These are phyloP conservation scores for Gossypium lobatum DNA, from an alignment of 441 rosid genomes.

Conservation along the genomic window DNA sequence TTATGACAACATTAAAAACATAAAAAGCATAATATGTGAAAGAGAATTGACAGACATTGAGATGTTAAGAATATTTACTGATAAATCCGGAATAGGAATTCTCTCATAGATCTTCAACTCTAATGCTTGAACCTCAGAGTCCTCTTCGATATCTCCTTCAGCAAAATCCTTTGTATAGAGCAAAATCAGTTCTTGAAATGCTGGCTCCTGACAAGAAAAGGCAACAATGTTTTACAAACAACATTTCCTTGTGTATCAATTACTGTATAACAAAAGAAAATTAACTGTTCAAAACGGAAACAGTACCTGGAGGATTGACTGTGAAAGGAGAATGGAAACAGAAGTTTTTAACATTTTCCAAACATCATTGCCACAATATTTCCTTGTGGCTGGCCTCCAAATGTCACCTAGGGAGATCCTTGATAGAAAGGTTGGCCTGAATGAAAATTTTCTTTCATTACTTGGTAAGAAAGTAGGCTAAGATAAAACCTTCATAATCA, in stretches of 20 bases:
- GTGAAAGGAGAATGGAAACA: slow-evolving; percentile 76
- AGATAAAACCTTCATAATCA: not conserved
- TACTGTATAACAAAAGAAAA: slow-evolving; percentile 12
- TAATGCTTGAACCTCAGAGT: slow-evolving; percentile 54
- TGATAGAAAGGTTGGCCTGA: slow-evolving; percentile 80
- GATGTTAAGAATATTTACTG: slow-evolving; percentile 49
- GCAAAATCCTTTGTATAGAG: slow-evolving; percentile 60
- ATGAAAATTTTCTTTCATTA: slow-evolving; percentile 12
- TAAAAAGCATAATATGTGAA: slow-evolving; percentile 3
- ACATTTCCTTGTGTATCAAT: not conserved
- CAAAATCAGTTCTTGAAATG: slow-evolving; percentile 83
- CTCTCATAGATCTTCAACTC: slow-evolving; percentile 76
- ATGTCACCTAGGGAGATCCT: slow-evolving; percentile 89
- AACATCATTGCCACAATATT: slow-evolving; percentile 54
- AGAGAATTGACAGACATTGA: slow-evolving; percentile 30
- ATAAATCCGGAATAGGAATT: slow-evolving; percentile 92
- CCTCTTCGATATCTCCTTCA: slow-evolving; percentile 35
- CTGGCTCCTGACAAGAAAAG: slow-evolving; percentile 69
- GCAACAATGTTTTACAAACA: slow-evolving; percentile 16
- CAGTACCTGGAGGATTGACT: slow-evolving; percentile 77
- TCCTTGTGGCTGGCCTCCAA: slow-evolving; percentile 87
- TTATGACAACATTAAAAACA: not conserved
- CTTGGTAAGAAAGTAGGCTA: slow-evolving; percentile 11
- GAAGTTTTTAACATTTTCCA: slow-evolving; percentile 82
- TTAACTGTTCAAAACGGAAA: slow-evolving; percentile 6